These are phyloP conservation scores for Taxawa tesnikishii DNA, from an alignment of 2,329 filamentous ascomycete species.

Conservation along the genomic window DNA sequence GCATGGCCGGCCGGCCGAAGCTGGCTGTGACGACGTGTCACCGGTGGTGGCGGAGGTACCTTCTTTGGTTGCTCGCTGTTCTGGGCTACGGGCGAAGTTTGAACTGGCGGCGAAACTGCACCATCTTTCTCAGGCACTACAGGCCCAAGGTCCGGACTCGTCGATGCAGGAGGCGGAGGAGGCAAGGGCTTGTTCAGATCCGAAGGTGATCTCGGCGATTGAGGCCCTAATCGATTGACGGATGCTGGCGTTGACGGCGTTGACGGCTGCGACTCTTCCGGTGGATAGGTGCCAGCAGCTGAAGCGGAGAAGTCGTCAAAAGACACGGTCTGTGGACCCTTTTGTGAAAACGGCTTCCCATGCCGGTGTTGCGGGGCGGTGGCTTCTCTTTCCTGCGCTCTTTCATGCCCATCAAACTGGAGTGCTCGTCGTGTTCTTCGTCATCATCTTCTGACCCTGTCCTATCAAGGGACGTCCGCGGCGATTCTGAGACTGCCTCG, in stretches of 20 bases:
- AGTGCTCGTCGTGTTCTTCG: slow-evolving; percentile 25
- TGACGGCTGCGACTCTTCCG: slow-evolving; percentile 8
- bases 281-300: slow-evolving; percentile 8
- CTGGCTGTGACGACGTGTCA: slow-evolving; percentile 36
- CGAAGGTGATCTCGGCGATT: slow-evolving; percentile 26
- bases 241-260: slow-evolving; percentile 10
- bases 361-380: slow-evolving; percentile 64
- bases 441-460: slow-evolving; percentile 16
- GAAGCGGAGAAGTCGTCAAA: slow-evolving; percentile 20
- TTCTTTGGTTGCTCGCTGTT: slow-evolving; percentile 21
- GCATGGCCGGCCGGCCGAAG: slow-evolving; percentile 16
- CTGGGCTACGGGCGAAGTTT: slow-evolving; percentile 1
- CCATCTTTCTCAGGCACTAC: background rate
- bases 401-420: slow-evolving; percentile 15
- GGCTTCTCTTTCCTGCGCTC: slow-evolving; percentile 38
- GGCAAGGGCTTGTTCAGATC: slow-evolving; percentile 53
- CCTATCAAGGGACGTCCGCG: slow-evolving; percentile 43
- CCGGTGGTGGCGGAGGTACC: slow-evolving; percentile 33
- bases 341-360: slow-evolving; percentile 50
- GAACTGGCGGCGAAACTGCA: slow-evolving; percentile 11
- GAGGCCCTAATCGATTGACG: slow-evolving; percentile 12
- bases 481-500: slow-evolving; percentile 34
- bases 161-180: slow-evolving; percentile 27
- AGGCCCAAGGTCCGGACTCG: background rate
- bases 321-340: slow-evolving; percentile 24